A percentile compares a stretch with the other conserved stretches of the same genome.
These are phyloP conservation scores for Kodamaea neixiangensis DNA, from an alignment of 805 yeast genomes.

Conservation along the genomic window DNA sequence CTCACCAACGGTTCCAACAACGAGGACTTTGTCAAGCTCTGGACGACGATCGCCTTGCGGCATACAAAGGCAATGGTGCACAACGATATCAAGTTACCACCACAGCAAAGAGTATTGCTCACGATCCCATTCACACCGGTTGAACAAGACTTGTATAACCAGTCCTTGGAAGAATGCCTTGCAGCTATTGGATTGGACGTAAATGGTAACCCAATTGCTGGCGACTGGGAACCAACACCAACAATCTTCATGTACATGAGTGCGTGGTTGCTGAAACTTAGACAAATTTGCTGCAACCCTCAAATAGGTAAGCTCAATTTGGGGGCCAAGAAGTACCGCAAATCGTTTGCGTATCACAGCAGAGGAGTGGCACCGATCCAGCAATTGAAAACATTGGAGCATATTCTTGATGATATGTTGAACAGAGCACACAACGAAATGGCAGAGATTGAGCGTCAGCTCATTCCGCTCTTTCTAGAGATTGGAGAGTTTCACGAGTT, in stretches of 20 bases:
- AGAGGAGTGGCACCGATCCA: constrained; percentile 23
- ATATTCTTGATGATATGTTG: constrained; percentile 66
- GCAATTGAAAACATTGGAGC: constrained; percentile 52
- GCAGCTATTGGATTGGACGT: constrained; percentile 56
- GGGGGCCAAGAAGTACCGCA: constrained; percentile 25
- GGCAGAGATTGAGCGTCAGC: constrained; percentile 48
- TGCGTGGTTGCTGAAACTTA: constrained; percentile 64
- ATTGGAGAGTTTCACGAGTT: constrained; percentile 73
- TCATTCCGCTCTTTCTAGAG: constrained; percentile 49
- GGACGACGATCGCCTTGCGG: constrained; percentile 60
- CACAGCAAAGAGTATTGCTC: constrained; percentile 69
- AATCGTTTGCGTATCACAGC: constrained; percentile 16
- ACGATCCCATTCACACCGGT: constrained; percentile 76
- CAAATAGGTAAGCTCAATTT: constrained; percentile 41
- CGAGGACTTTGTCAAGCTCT: constrained; percentile 44
- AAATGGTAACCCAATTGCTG: constrained; percentile 49
- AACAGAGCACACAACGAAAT: constrained; percentile 54
- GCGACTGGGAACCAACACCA: constrained; percentile 50
- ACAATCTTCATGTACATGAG: constrained; percentile 52
- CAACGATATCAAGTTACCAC: constrained; percentile 74
- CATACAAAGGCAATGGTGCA: constrained; percentile 86
- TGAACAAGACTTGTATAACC: constrained; percentile 81
- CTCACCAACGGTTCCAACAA: constrained; percentile 12
- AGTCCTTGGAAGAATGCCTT: constrained; percentile 60
- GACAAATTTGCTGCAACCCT: constrained; percentile 87